These are phyloP conservation scores for Fusarium lateritium DNA, from an alignment of 2,329 filamentous ascomycete genomes.

Conservation along the genomic window DNA sequence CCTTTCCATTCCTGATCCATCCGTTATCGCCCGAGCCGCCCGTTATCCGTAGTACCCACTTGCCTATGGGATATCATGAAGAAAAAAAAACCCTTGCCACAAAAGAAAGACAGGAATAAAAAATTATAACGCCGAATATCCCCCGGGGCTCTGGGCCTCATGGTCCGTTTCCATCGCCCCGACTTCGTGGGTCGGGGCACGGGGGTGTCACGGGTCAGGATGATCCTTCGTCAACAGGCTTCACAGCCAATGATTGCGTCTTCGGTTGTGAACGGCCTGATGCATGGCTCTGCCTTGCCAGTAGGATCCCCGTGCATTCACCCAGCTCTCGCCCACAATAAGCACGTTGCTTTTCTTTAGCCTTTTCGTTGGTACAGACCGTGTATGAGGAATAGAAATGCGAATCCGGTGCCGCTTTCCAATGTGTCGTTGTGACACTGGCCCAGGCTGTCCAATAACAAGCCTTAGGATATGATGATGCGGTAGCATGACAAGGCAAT, in stretches of 20 bases:
- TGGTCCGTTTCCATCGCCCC: slow-evolving; percentile 35
- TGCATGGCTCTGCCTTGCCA: slow-evolving; percentile 20
- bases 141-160: slow-evolving; percentile 34
- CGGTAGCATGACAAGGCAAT: slow-evolving; percentile 24
- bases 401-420: slow-evolving; percentile 37
- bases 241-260: slow-evolving; percentile 27
- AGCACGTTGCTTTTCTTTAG: slow-evolving; percentile 46
- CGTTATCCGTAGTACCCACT: slow-evolving; percentile 46
- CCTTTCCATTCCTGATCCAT: slow-evolving; percentile 38
- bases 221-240: slow-evolving; percentile 31
- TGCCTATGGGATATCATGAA: slow-evolving; percentile 50
- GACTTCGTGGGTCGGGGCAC: slow-evolving; percentile 20
- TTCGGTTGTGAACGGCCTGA: slow-evolving; percentile 16
- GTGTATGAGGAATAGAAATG: slow-evolving; percentile 31
- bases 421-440: slow-evolving; percentile 22
- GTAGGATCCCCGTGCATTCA: slow-evolving; percentile 17
- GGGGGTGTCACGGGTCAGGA: slow-evolving; percentile 37
- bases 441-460: slow-evolving; percentile 6
- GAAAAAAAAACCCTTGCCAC: slow-evolving; percentile 40
- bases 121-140: slow-evolving; percentile 46
- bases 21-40: slow-evolving; percentile 43
- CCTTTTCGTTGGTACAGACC: slow-evolving; percentile 32
- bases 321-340: slow-evolving; percentile 23
- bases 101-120: slow-evolving; percentile 41
- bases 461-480: slow-evolving; percentile 15